Conservation (phyloP, 1,139 yeast species). For the Candida sanyaensis region DNA sequence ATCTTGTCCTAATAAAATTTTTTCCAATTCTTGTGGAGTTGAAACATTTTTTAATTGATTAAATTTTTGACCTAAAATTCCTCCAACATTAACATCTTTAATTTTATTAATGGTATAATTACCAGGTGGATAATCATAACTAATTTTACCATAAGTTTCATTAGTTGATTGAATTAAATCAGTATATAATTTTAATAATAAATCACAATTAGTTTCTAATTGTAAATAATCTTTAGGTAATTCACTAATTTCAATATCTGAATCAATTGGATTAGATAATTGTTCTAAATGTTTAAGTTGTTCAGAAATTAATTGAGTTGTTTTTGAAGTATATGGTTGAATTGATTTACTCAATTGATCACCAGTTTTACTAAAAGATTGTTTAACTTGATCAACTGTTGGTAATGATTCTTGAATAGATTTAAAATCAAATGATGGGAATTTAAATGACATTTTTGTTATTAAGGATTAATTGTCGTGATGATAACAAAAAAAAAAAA, state of each 20-base stretch:
- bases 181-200: slow-evolving; percentile 58
- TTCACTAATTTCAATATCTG: slow-evolving; percentile 53
- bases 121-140: slow-evolving; percentile 77
- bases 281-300: slow-evolving; percentile 49
- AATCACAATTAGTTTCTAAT: slow-evolving; percentile 67
- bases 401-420: slow-evolving; percentile 48
- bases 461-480: no score
- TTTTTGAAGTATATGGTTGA: slow-evolving; percentile 47
- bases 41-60: slow-evolving; percentile 60
- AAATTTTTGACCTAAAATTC: slow-evolving; percentile 53
- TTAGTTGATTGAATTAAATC: slow-evolving; percentile 58
- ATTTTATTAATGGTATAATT: slow-evolving; percentile 44
- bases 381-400: slow-evolving; percentile 39
- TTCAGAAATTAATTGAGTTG: slow-evolving; percentile 36
- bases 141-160: slow-evolving; percentile 63
- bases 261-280: slow-evolving; percentile 27
- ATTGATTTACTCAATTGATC: slow-evolving; percentile 44
- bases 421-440: slow-evolving; percentile 49
- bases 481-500: no score
- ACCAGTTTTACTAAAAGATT: slow-evolving; percentile 39
- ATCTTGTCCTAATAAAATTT: slow-evolving; percentile 37
- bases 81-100: slow-evolving; percentile 65
- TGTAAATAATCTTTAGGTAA: slow-evolving; percentile 71
- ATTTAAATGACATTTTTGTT: slow-evolving; percentile 49
- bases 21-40: slow-evolving; percentile 66